phyloP scores from a whole-genome alignment of 306 rosid species.

The Rosa multiflora region DNA sequence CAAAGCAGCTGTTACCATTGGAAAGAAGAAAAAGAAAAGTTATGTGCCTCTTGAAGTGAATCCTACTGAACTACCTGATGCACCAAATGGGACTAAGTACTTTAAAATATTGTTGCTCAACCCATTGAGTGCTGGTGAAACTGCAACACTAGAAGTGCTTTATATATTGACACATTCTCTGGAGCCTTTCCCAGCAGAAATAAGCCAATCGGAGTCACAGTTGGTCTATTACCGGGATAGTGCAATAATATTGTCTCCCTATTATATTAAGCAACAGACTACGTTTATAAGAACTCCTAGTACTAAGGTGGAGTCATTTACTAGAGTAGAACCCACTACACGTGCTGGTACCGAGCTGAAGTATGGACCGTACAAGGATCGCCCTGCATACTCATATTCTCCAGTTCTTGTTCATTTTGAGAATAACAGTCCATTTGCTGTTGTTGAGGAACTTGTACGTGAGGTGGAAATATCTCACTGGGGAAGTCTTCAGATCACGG shows the following conservation, averaged over 20 bases:
- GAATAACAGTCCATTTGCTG: slow-evolving; percentile 83
- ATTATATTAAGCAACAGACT: slow-evolving; percentile 77
- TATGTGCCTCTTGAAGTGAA: slow-evolving; percentile 77
- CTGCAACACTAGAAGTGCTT: slow-evolving; percentile 72
- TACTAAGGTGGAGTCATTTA: slow-evolving; percentile 76
- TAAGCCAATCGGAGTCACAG: slow-evolving; percentile 89
- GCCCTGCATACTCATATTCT: slow-evolving; percentile 64
- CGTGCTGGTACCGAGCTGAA: slow-evolving; percentile 70
- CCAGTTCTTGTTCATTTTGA: slow-evolving; percentile 92
- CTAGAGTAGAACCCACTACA: slow-evolving; percentile 68
- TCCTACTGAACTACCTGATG: slow-evolving; percentile 60
- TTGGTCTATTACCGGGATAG: slow-evolving; percentile 87
- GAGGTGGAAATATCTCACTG: slow-evolving; percentile 98
- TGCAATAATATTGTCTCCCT: slow-evolving; percentile 81
- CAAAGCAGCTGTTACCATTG: slow-evolving; percentile 68
- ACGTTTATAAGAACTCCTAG: slow-evolving; percentile 83
- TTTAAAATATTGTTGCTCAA: slow-evolving; percentile 60
- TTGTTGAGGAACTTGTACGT: slow-evolving; percentile 95
- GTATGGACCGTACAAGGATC: slow-evolving; percentile 83
- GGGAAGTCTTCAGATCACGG: slow-evolving; percentile 89
- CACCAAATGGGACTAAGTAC: slow-evolving; percentile 80
- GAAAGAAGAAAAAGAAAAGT: slow-evolving; percentile 75
- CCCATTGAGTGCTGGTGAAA: slow-evolving; percentile 61
- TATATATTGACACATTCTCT: slow-evolving; percentile 74
- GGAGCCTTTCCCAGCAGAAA: slow-evolving; percentile 92